Base-by-base conservation (phyloP, 2,329 filamentous ascomycete species). In the Akanthomyces muscarius region DNA sequence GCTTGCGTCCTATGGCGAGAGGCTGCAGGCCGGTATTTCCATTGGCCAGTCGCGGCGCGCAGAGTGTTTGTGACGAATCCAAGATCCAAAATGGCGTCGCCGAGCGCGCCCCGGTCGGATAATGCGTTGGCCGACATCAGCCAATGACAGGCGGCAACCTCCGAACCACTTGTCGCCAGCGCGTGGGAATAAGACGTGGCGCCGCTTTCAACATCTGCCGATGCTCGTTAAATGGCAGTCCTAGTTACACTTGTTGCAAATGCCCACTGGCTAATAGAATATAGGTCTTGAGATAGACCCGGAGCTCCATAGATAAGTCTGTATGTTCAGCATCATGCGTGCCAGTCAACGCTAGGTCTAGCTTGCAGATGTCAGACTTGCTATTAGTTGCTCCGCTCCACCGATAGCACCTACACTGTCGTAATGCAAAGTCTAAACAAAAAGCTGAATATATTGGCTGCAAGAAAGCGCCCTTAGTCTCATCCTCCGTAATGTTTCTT, bases 51-150 rank as follows among this genome's bases (percentile, higher is more conserved):
- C 33, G 6, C 33, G 11, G 5, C 16, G 38, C 13, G 38, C 38
- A 16, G 16, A 30, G 10, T 18, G 47, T 8, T 8, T 30, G 56
- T 59, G 45, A 59, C 56, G 45, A 28, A 21, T 23, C 41, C 33
- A n/a, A 16, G 56, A 41, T 50, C 33, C 45, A 21, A 59, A 42
- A 59, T 59, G 56, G 45, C 56, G 56, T 41, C 38, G 55, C 44
- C 44, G 33, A 58, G 30, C 21, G 30, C 55, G 44, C 55, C 44
- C 55, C 45, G 44, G 25, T 47, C 30, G 44, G 44, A 25, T 11
- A 38, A 48, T 50, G 47, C 23, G 23, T 28, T 50, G 23, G 47
- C 23, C 23, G 4, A 8, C 30, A 10, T 57, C 28, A 47, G 42
- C n/a, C 44, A 23, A 28, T 41, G 23, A 21, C 16, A 16, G 5